phyloP scores from a whole-genome alignment of 2,329 filamentous ascomycete species.

The Xylaria arbuscula region DNA sequence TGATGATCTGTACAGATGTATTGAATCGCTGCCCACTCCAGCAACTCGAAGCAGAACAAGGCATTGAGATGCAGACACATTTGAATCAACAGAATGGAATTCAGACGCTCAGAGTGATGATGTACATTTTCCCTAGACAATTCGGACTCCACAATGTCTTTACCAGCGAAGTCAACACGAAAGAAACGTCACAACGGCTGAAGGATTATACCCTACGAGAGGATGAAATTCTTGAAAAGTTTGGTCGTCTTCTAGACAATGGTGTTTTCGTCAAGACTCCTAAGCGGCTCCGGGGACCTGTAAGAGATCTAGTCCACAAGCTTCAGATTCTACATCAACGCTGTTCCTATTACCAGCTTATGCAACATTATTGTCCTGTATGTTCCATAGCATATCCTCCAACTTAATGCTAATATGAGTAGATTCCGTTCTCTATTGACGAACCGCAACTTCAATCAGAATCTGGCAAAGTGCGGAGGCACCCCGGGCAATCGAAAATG shows the following conservation, averaged over 20 bases:
- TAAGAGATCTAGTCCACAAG: slow-evolving; percentile 69
- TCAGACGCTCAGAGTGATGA: slow-evolving; percentile 79
- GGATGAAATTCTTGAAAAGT: slow-evolving; percentile 72
- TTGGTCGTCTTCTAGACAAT: slow-evolving; percentile 47
- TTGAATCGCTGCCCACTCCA: slow-evolving; percentile 74
- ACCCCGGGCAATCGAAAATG: slow-evolving; percentile 33
- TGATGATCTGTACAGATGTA: slow-evolving; percentile 69
- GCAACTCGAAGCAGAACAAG: slow-evolving; percentile 28
- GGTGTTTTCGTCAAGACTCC: slow-evolving; percentile 58
- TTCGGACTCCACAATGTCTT: slow-evolving; percentile 95
- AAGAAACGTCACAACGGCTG: slow-evolving; percentile 76
- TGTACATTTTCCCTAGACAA: slow-evolving; percentile 93
- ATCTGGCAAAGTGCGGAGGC: slow-evolving; percentile 23
- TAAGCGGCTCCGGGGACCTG: slow-evolving; percentile 74
- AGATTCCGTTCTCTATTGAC: slow-evolving; percentile 38
- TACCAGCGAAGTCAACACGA: slow-evolving; percentile 72
- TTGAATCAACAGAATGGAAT: slow-evolving; percentile 52
- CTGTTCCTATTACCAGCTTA: slow-evolving; percentile 82
- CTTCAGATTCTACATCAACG: slow-evolving; percentile 76
- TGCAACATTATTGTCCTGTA: slow-evolving; percentile 83
- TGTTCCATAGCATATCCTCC: slow-evolving; percentile 17
- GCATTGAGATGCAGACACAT: slow-evolving; percentile 14
- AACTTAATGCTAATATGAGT: slow-evolving; percentile 34
- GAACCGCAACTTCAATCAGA: slow-evolving; percentile 27
- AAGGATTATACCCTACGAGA: slow-evolving; percentile 90